Base-by-base conservation (phyloP, 2,329 filamentous ascomycete species). In the Colletotrichum camelliae region DNA sequence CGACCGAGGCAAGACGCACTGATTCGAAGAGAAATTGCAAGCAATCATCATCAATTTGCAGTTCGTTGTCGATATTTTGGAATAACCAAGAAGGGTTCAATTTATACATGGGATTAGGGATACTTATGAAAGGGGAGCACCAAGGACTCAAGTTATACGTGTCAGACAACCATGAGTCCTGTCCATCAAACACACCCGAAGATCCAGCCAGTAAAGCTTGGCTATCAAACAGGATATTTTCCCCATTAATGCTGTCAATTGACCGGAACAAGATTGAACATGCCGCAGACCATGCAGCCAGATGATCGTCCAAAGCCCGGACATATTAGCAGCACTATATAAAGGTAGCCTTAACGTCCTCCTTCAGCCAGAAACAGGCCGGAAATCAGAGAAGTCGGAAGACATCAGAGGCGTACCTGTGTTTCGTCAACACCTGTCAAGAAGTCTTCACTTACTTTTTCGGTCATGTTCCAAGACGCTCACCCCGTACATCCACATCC, bases 71-170 rank as follows among this genome's bases (percentile, higher is more conserved):
- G 37, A 39, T 39, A 7, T 9, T 2, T 18, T 43, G 10, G 37
- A 18, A 16, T 43, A 10, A 18, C 0, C 37, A 18, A n/a, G 0
- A 43, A 5, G 37, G 16, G 18, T 43, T 2, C 39, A 43, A 2
- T n/a, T n/a, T 43, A 43, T 43, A 43, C 39, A 5, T 0, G 1
- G 0, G 10, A 43, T 39, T 3, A n/a, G 10, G 18, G 39, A 43
- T n/a, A n/a, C n/a, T n/a, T n/a, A 8, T n/a, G 1, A 8, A 43
- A 10, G 1, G 37, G 1, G 3, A 39, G 37, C 37, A 1, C 37
- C n/a, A n/a, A 43, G 39, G 39, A n/a, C 39, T 0, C 0, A n/a
- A 43, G 39, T 2, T 12, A 43, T 18, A 0, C 39, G 0, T 43
- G 3, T n/a, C n/a, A n/a, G n/a, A n/a, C n/a, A n/a, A n/a, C n/a